These are phyloP conservation scores for Aspergillus incahuasiensis DNA, from an alignment of 495 filamentous ascomycete species.

Conservation along the genomic window DNA sequence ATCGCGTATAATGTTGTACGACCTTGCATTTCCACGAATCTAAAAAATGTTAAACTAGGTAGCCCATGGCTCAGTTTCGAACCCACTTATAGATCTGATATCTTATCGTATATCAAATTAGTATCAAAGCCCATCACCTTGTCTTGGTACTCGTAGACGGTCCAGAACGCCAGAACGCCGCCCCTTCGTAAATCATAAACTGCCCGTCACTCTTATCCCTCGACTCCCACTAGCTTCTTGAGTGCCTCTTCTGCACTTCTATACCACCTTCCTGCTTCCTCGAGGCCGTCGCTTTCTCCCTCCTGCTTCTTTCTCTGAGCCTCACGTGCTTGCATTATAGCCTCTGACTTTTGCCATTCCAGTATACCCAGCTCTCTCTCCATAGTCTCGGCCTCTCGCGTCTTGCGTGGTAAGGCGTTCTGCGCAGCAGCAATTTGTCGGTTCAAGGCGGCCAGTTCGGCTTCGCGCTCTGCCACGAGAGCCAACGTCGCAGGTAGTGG, in stretches of 20 bases:
- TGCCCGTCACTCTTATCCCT: constrained; percentile 24
- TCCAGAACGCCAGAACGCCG: constrained; percentile 23
- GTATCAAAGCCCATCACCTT: background rate
- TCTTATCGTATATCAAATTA: background rate
- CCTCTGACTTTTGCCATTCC: constrained; percentile 65
- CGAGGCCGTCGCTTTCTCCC: constrained; percentile 71
- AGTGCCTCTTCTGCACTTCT: constrained; percentile 64
- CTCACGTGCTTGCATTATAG: constrained; percentile 67
- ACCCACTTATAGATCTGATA: constrained; percentile 18
- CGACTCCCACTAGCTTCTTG: constrained; percentile 58
- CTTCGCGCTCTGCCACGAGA: constrained; percentile 51
- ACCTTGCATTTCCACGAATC: constrained; percentile 42
- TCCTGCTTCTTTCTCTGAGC: constrained; percentile 73
- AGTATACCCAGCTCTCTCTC: constrained; percentile 66
- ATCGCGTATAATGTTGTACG: constrained; percentile 45
- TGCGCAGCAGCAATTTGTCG: constrained; percentile 63
- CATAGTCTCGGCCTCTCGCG: constrained; percentile 65
- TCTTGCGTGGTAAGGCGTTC: constrained; percentile 62
- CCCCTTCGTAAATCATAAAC: constrained; percentile 19
- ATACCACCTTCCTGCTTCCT: constrained; percentile 80
- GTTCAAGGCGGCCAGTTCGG: constrained; percentile 60
- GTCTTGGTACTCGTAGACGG: too few relatives aligned
- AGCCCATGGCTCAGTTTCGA: constrained; percentile 36
- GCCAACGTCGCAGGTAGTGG: constrained; percentile 36
- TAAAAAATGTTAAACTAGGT: constrained; percentile 20